Conservation (phyloP, 257 asterid species). For the Paraleonurus japonicus region DNA sequence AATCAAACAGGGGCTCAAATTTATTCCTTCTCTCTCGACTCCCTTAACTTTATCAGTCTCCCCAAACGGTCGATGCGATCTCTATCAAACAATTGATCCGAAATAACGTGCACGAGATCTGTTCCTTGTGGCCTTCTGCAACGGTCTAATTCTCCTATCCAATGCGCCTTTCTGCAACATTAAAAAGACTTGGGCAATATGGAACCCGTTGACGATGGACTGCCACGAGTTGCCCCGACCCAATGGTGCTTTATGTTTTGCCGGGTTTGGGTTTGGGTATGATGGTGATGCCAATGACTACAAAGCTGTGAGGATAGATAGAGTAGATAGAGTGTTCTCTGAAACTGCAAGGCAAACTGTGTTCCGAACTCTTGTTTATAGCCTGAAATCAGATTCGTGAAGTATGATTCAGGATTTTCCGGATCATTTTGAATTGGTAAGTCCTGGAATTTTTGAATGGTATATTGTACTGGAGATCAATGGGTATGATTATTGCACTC, state of each 20-base stretch:
- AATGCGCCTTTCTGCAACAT: too few relatives aligned
- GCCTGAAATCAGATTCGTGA: constrained; percentile 13
- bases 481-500: neutral
- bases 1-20: neutral
- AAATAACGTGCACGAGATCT: too few relatives aligned
- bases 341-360: neutral
- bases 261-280: neutral
- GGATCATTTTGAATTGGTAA: neutral
- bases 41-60: neutral
- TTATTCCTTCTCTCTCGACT: neutral
- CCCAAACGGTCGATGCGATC: neutral
- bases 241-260: neutral
- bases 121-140: neutral
- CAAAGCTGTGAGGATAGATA: constrained; percentile 14
- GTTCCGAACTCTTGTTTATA: neutral
- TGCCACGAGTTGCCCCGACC: neutral
- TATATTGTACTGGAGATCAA: constrained; percentile 3
- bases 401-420: neutral
- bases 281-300: constrained; percentile 9
- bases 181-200: neutral
- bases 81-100: neutral
- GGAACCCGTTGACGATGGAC: neutral
- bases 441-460: neutral
- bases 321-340: accelerated
- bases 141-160: neutral